Evolutionary conservation across 768 basidiomycete species (phyloP), one percentile per base, ranked within the genome.

Genomic region (Pulveroboletus sp.): DNA sequence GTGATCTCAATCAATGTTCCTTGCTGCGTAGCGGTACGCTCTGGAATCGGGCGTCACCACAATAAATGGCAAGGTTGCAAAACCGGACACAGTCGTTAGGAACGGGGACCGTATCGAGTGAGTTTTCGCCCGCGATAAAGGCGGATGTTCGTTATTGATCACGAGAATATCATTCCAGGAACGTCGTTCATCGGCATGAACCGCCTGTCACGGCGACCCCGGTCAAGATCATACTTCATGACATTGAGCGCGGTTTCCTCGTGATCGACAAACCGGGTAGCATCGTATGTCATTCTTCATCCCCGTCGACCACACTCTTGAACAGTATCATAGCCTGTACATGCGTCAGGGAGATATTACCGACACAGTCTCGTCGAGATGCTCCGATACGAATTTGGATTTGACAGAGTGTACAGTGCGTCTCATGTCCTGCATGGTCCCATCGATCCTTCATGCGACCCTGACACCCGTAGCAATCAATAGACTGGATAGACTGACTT

Each of bases 181-280:
- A 97, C 61, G 78, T 94, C 13, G 91, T 94, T 13, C 92, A 94
- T 68, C 78, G 93, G n/a, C 96, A 99, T 64, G 96, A 99, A 69
- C 96, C 96, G 6, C 93, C 96, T 4, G 86, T 99, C 4, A 85
- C 93, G 1, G 82, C 86, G 2, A 86, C 76, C 5, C 89, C 89
- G 2, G 82, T 98, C 47, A 80, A 83, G 55, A 76, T 98, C 33
- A 69, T 97, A 4, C 75, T 84, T 44, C 82, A 85, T 50, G 92
- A 97, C 64, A 74, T 73, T 13, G 82, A 89, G 56, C 81, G 84
- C 21, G 79, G 86, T 55, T 93, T 95, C 53, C 81, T 98, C 32
- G 88, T 97, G 13, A 87, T 99, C 27, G 87, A 97, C 62, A 99
- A 99, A 74, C 95, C 95, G 3, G 95, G 95, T 31, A 89, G 89